Evolutionary conservation across 2,329 filamentous ascomycete species (phyloP).

Genomic region (Grosmannia huntii): DNA sequence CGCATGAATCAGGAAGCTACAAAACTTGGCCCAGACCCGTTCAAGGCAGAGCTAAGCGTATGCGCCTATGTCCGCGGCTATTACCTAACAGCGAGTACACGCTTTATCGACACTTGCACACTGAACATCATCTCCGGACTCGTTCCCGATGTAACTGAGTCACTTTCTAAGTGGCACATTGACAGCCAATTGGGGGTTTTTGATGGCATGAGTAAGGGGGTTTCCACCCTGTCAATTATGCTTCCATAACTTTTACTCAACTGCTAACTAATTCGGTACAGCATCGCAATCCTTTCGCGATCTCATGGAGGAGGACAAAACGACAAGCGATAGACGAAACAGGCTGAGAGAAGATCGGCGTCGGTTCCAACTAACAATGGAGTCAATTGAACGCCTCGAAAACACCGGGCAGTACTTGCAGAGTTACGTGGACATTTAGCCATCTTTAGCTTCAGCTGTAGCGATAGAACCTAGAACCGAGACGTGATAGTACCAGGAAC

Average conservation of each 20-base stretch:
- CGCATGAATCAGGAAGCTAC: constrained; percentile 27
- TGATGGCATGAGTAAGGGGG: constrained; percentile 17
- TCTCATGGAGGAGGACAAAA: constrained; percentile 25
- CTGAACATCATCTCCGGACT: constrained; percentile 35
- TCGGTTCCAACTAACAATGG: constrained; percentile 21
- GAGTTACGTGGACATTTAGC: neutral
- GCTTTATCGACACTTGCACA: constrained; percentile 47
- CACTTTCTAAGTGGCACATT: constrained; percentile 27
- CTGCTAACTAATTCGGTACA: neutral
- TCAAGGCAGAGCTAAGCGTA: constrained; percentile 45
- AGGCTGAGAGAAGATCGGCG: constrained; percentile 20
- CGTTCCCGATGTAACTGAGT: constrained; percentile 28
- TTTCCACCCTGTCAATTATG: neutral
- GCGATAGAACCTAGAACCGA: neutral
- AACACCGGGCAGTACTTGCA: neutral
- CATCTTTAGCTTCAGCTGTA: neutral
- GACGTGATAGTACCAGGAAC: no score
- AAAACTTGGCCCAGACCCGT: constrained; percentile 45
- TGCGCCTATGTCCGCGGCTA: constrained; percentile 54
- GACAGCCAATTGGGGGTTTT: constrained; percentile 30
- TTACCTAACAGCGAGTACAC: constrained; percentile 51
- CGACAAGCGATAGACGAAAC: constrained; percentile 17
- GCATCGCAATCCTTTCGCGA: constrained; percentile 15
- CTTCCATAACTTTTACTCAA: neutral
- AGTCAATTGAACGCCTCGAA: constrained; percentile 22